Evolutionary conservation across 129 eudicot species (phyloP), one percentile per base, ranked within the genome.

Genomic region (Chrysanthemum lavandulifolium): DNA sequence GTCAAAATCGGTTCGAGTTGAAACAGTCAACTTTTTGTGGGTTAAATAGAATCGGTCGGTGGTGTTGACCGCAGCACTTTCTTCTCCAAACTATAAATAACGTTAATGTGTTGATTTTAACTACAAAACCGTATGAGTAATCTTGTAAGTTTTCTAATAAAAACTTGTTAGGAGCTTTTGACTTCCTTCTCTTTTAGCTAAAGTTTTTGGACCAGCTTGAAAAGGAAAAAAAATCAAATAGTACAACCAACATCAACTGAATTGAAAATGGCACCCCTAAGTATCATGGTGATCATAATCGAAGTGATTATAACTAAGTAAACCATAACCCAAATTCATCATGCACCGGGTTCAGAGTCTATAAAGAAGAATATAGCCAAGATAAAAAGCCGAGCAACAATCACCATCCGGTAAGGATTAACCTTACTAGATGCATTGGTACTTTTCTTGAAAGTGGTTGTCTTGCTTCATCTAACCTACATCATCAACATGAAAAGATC

Each of bases 371-470:
- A 95, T 50, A 95, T 29, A 52, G 96, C 99, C 40, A 95, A 68
- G 67, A 95, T 81, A 25, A 91, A 75, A 29, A 95, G 91, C 62
- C 99, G 92, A 59, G 88, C 73, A 72, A 95, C 97, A n/a, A 95
- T 95, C 77, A 95, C 84, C 97, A 95, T 95, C 23, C 99, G 83
- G 74, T 95, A 95, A 45, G 99, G 99, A 80, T 95, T 95, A 76
- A 95, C 80, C 73, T 91, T 91, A 88, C 94, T 91, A 0, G 99
- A 95, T 75, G 97, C 97, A 91, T 95, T 13, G 99, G 99, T 48
- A 95, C 97, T 82, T 95, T 95, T 68, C 97, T 88, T 73, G 99
- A 95, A 49, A 95, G 84, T 68, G 97, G 99, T 75, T 95, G 99
- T 79, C 97, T 84, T 73, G 97, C 91, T 85, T 90, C 96, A 85